These are phyloP conservation scores for Fusarium newnesense DNA, from an alignment of 2,329 filamentous ascomycete species.

Conservation along the genomic window DNA sequence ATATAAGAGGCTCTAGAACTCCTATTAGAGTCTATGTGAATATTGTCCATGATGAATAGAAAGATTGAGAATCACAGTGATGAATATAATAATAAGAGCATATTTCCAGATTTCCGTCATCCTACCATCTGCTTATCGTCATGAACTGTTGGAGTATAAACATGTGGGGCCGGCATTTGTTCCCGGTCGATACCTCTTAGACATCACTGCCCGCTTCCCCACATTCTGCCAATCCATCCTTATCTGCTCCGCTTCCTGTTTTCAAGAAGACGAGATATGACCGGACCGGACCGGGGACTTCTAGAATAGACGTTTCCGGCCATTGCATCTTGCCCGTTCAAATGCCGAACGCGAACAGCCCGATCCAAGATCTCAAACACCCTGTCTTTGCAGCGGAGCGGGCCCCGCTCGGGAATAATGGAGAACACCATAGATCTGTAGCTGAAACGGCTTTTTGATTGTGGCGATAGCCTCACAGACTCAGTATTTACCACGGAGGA, in stretches of 20 bases:
- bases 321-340: slow-evolving; percentile 13
- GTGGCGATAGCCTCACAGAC: slow-evolving; percentile 36
- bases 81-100: neutral
- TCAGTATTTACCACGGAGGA: too few species aligned
- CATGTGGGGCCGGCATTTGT: slow-evolving; percentile 39
- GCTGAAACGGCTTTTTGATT: slow-evolving; percentile 1
- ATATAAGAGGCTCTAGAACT: neutral
- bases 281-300: slow-evolving; percentile 31
- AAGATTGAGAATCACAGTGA: neutral
- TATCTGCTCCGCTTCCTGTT: neutral
- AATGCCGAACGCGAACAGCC: slow-evolving; percentile 31
- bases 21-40: neutral
- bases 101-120: neutral
- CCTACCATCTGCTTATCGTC: neutral
- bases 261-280: slow-evolving; percentile 3
- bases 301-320: neutral
- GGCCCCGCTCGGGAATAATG: neutral
- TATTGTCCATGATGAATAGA: neutral
- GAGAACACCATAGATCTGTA: slow-evolving; percentile 36
- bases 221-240: neutral
- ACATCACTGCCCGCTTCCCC: slow-evolving; percentile 3
- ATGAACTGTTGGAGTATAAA: neutral
- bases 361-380: slow-evolving; percentile 27
- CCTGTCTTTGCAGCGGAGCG: slow-evolving; percentile 19
- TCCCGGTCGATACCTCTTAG: slow-evolving; percentile 38